These are phyloP conservation scores for Jackrogersella multiformis DNA, from an alignment of 495 filamentous ascomycete genomes.

Conservation along the genomic window DNA sequence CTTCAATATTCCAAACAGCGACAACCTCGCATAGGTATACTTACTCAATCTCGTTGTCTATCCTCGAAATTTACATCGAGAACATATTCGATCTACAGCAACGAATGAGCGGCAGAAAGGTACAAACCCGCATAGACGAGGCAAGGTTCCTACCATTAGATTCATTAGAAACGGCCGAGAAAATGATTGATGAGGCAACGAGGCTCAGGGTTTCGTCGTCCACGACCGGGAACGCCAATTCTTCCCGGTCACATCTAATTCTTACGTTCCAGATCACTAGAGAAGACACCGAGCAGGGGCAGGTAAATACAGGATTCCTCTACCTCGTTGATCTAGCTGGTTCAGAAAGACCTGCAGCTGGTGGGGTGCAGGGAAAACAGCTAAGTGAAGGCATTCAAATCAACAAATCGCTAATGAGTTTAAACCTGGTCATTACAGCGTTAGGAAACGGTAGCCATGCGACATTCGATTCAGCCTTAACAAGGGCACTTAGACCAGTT, in stretches of 20 bases:
- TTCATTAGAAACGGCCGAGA: background rate
- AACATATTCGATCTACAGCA: slow-evolving; percentile 84
- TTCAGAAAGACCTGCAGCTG: slow-evolving; percentile 86
- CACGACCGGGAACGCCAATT: slow-evolving; percentile 90
- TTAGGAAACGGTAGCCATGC: slow-evolving; percentile 83
- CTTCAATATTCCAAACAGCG: slow-evolving; percentile 80
- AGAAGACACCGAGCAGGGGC: background rate
- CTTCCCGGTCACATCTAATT: slow-evolving; percentile 92
- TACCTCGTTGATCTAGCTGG: slow-evolving; percentile 96
- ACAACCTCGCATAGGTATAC: slow-evolving; percentile 59
- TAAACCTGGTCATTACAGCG: slow-evolving; percentile 93
- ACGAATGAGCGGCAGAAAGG: slow-evolving; percentile 73
- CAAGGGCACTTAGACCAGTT: slow-evolving; percentile 89
- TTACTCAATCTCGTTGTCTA: slow-evolving; percentile 87
- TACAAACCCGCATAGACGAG: slow-evolving; percentile 56
- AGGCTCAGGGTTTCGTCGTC: slow-evolving; percentile 1
- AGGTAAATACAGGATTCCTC: slow-evolving; percentile 71
- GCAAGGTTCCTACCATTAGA: background rate
- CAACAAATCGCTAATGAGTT: slow-evolving; percentile 85
- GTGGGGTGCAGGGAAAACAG: slow-evolving; percentile 69
- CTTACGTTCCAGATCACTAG: slow-evolving; percentile 80
- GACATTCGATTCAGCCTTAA: slow-evolving; percentile 93
- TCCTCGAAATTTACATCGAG: slow-evolving; percentile 97
- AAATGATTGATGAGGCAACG: slow-evolving; percentile 5
- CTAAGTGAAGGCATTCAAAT: slow-evolving; percentile 94